Evolutionary conservation across 306 rosid species (phyloP), one percentile per base, ranked within the genome.

Genomic region (Cicer chorassanicum): DNA sequence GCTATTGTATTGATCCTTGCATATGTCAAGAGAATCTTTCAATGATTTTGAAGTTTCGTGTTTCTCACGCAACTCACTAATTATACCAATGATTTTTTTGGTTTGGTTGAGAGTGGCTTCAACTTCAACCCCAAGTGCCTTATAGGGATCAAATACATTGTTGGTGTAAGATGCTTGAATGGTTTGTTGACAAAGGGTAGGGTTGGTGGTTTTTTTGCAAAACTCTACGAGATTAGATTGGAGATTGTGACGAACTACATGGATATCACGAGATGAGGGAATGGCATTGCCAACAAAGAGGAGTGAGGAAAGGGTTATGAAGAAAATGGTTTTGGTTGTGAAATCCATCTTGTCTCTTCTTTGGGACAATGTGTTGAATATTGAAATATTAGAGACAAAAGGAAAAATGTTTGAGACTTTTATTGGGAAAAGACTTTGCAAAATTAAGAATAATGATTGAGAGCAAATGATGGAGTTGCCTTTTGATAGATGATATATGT

Each of bases 321-420:
- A 2, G 54, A 62, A 45, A 45, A 42, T 2, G 2, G 16, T 9
- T 64, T 56, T 81, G 4, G 8, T 36, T 5, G 29, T 34, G 83
- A 8, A 48, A 46, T 36, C 74, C 84, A 81, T 78, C 49, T 61
- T 70, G 72, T 75, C 68, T 69, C 77, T 62, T 74, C 13, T 67
- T 4, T 14, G 19, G 7, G 50, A 5, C 51, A 29, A 15, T 56
- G 38, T 11, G 39, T 18, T 43, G 24, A 24, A 4, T 21, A n/a
- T 65, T 46, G 55, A 57, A 50, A 50, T 70, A 80, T 49, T 18
- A 73, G 79, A 80, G 70, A 73, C 79, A 56, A 79, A 80, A 8
- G 36, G 16, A 62, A 62, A 39, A 14, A 12, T 39, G 24, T 39
- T n/a, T 14, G 48, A 62, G 39, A 39, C 43, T 24, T 2, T 24